Conservation (phyloP, 106 monocot genomes). For the Hemerocallis citrina region DNA sequence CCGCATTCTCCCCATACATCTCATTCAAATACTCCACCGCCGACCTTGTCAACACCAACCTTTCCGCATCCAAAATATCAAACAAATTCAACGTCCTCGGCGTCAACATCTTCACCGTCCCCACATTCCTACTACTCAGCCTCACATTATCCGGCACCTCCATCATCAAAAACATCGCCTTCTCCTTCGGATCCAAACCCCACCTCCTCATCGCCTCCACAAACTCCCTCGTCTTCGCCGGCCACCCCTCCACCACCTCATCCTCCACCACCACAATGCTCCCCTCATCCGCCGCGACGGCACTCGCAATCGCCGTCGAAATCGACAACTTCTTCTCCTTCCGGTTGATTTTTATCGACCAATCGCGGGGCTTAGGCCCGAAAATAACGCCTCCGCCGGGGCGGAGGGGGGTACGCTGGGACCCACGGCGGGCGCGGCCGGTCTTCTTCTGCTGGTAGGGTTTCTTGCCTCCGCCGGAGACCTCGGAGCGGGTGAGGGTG, state of each 20-base stretch:
- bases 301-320: conserved; percentile 86
- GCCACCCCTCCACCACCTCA: conserved; percentile 22
- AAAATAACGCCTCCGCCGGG: conserved; percentile 94
- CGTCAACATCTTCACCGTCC: conserved; percentile 93
- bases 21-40: conserved; percentile 74
- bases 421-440: conserved; percentile 74
- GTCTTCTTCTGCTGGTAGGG: conserved; percentile 93
- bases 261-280: conserved; percentile 68
- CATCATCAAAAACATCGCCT: conserved; percentile 64
- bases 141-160: conserved; percentile 57
- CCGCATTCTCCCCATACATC: conserved; percentile 39
- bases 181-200: conserved; percentile 80
- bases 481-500: conserved; percentile 91
- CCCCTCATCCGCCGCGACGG: conserved; percentile 39
- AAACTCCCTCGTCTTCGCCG: conserved; percentile 74
- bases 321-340: conserved; percentile 93
- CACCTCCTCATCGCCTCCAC: conserved; percentile 64
- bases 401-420: conserved; percentile 86
- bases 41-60: conserved; percentile 61
- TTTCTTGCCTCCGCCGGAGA: conserved; percentile 79
- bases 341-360: conserved; percentile 97
- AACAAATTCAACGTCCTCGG: conserved; percentile 87
- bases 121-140: conserved; percentile 76
- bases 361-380: conserved; percentile 90
- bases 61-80: conserved; percentile 66